These are phyloP conservation scores for Septoria linicola DNA, from an alignment of 2,329 filamentous ascomycete species.

Conservation along the genomic window DNA sequence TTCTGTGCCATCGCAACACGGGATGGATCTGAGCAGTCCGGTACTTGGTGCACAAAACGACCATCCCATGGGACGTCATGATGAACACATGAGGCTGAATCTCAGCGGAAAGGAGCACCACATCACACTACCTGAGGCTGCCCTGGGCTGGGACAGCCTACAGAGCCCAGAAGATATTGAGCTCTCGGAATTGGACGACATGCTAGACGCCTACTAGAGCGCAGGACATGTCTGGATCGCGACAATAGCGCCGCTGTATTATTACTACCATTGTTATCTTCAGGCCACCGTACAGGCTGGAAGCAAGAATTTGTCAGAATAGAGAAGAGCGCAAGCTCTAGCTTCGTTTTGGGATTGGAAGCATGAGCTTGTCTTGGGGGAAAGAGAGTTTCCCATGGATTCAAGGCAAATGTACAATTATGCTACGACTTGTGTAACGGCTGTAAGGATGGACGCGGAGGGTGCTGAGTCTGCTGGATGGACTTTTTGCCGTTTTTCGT, in stretches of 20 bases:
- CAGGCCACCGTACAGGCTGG: neutral
- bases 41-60: conserved; percentile 42
- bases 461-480: conserved; percentile 14
- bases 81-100: conserved; percentile 26
- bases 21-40: conserved; percentile 49
- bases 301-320: conserved; percentile 9
- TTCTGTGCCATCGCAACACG: conserved; percentile 44
- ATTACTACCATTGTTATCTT: conserved; percentile 5
- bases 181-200: conserved; percentile 85
- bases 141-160: conserved; percentile 41
- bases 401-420: conserved; percentile 1
- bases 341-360: conserved; percentile 4
- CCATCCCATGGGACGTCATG: conserved; percentile 17
- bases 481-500: conserved; percentile 2
- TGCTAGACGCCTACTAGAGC: conserved; percentile 61
- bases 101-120: conserved; percentile 23
- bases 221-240: neutral
- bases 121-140: conserved; percentile 30
- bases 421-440: neutral
- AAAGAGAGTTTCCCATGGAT: neutral
- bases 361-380: neutral
- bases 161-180: conserved; percentile 83
- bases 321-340: conserved; percentile 13
- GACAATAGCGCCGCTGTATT: conserved; percentile 5
- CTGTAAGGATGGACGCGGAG: neutral